Evolutionary conservation across 768 basidiomycete species (phyloP).

Genomic region (Russula olivacea): DNA sequence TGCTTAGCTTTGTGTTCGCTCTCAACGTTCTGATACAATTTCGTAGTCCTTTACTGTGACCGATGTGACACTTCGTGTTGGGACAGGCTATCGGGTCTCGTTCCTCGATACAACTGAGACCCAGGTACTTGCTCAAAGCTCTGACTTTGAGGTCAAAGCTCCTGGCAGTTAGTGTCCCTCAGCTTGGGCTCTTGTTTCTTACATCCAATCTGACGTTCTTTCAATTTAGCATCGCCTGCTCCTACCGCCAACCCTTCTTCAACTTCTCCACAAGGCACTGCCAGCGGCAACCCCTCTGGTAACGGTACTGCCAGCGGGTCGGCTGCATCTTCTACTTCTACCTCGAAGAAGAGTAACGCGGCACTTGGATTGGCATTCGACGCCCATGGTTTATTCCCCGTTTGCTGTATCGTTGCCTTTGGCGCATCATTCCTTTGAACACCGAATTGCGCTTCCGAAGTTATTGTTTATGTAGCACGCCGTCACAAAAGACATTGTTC

Average conservation of each 20-base stretch:
- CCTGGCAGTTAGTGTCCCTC: constrained; percentile 33
- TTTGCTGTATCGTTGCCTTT: constrained; percentile 7
- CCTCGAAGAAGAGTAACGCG: constrained; percentile 1
- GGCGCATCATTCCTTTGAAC: constrained; percentile 15
- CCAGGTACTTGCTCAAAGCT: constrained; percentile 33
- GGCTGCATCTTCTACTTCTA: constrained; percentile 1
- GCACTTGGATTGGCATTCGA: background rate
- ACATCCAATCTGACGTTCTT: background rate
- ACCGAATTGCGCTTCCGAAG: background rate
- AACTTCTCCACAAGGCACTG: background rate
- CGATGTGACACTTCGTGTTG: constrained; percentile 33
- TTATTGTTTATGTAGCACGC: background rate
- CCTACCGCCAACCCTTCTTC: constrained; percentile 4
- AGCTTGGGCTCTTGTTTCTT: background rate
- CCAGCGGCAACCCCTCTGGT: background rate
- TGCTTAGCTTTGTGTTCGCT: background rate
- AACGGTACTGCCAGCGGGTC: constrained; percentile 4
- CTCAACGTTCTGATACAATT: constrained; percentile 25
- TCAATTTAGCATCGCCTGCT: constrained; percentile 17
- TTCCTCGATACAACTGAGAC: constrained; percentile 34
- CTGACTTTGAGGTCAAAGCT: constrained; percentile 34
- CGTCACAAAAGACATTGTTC: background rate
- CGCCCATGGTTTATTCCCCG: constrained; percentile 7
- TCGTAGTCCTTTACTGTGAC: constrained; percentile 29
- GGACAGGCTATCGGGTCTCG: constrained; percentile 32